Evolutionary conservation across 495 filamentous ascomycete species (phyloP), one percentile per base, ranked within the genome.

Genomic region (Cenococcum geophilum): DNA sequence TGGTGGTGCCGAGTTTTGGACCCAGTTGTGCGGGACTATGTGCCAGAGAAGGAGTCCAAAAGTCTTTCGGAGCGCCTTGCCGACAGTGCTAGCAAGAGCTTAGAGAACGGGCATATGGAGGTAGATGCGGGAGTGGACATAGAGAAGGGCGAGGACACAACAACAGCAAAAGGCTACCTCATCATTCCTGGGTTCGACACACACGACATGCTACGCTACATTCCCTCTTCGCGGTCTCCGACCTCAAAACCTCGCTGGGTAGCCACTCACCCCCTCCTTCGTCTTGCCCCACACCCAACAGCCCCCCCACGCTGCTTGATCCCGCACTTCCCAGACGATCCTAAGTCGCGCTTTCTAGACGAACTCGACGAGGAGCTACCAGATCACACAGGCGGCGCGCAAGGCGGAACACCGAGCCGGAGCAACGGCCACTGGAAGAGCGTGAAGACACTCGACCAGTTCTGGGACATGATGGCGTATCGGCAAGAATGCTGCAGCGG

Each of bases 391-490:
- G 57, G 66, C n/a, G 68, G 74, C 20, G 76, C 77, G 37, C 36
- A 40, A 10, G 66, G 59, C 40, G 74, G 69, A 20, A 68, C 70
- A 16, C 73, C 71, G 34, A 65, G 73, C n/a, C 62, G 76, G 4
- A 70, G 71, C 20, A 78, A 79, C 14, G 89, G 87, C 0, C 76
- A 82, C 54, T 99, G 93, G 93, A 86, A 82, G 66, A 91, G 86
- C 65, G 86, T 96, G 18, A 83, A 77, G 64, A 87, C 86, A 0
- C 72, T 97, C 34, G 90, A 92, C 34, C 86, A 92, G 64, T 99
- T 99, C 73, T 99, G 93, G 93, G 93, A 99, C 58, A 86, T 93
- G 83, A 97, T 99, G 93, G 86, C 91, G 14, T 97, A 89, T 69
- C 79, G 93, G 32, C 93, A 97, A 71, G 93, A 99, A 72, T 99